Conservation (phyloP, 1,284 basidiomycete genomes). For the Rhodotorula sp. region DNA sequence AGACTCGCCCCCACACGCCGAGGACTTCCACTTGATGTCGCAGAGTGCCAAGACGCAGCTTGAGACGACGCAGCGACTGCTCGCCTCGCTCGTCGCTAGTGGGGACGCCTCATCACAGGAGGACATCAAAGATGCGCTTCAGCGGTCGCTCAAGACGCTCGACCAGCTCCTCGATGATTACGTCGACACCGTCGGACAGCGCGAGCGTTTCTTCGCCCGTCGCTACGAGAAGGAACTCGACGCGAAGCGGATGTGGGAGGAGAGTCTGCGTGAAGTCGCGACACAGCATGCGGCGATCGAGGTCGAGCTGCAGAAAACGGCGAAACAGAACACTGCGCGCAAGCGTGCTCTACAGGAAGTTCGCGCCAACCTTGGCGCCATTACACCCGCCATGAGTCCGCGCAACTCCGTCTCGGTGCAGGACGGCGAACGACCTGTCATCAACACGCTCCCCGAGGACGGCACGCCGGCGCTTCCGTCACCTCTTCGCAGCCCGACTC, state of each 20-base stretch:
- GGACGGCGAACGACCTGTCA: conserved; percentile 6
- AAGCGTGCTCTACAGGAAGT: conserved; percentile 51
- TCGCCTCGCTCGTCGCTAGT: conserved; percentile 56
- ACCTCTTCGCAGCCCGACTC: conserved; percentile 5
- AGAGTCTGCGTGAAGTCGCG: conserved; percentile 81
- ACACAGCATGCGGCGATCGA: conserved; percentile 84
- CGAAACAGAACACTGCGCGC: conserved; percentile 51
- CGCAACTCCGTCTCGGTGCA: conserved; percentile 2
- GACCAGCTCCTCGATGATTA: conserved; percentile 67
- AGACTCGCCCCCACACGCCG: conserved; percentile 62
- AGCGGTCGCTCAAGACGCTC: conserved; percentile 63
- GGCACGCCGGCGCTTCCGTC: conserved; percentile 18
- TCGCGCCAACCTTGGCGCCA: conserved; percentile 27
- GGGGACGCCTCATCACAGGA: conserved; percentile 41
- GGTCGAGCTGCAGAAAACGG: conserved; percentile 60
- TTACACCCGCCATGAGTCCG: conserved; percentile 17
- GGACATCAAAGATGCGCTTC: conserved; percentile 62
- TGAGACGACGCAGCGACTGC: conserved; percentile 70
- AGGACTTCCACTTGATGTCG: conserved; percentile 68
- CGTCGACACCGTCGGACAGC: conserved; percentile 67
- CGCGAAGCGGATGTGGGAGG: conserved; percentile 75
- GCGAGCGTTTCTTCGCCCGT: conserved; percentile 68
- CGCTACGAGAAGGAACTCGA: conserved; percentile 73
- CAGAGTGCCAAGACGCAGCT: conserved; percentile 75
- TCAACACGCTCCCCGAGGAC: conserved; percentile 8